Conservation (phyloP, 139 green algal species). For the Eudorina sp. region DNA sequence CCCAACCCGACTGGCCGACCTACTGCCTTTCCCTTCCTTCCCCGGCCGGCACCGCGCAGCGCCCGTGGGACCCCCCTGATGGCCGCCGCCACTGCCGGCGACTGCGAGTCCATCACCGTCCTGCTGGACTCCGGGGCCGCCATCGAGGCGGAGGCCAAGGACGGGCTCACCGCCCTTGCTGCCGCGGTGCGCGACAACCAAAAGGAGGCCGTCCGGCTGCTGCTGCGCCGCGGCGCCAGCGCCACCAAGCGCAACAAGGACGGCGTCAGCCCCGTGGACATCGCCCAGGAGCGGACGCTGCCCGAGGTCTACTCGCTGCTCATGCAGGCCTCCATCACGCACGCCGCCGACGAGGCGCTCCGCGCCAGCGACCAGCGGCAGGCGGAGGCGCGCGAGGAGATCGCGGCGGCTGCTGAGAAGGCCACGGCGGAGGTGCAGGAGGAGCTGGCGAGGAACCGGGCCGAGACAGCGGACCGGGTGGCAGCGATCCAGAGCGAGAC, state of each 20-base stretch:
- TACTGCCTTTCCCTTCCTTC: no score
- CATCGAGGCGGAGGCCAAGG: conserved; percentile 14
- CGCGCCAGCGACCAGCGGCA: conserved; percentile 19
- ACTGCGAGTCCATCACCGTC: conserved; percentile 36
- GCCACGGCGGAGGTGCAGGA: neutral
- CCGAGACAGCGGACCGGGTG: conserved; percentile 5
- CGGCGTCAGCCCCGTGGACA: neutral
- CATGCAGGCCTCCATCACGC: conserved; percentile 31
- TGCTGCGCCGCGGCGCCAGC: conserved; percentile 39
- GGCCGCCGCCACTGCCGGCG: conserved; percentile 7
- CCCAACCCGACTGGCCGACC: no score
- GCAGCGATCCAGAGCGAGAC: conserved; percentile 8
- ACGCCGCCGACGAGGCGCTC: conserved; percentile 30
- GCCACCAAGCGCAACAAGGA: conserved; percentile 24
- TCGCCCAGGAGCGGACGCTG: conserved; percentile 32
- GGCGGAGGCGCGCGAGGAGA: conserved; percentile 8
- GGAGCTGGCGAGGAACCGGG: neutral
- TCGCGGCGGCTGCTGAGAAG: conserved; percentile 19
- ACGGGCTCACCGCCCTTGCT: conserved; percentile 23
- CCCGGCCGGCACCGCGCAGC: no score
- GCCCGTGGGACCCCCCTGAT: conserved; percentile 30
- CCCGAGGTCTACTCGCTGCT: conserved; percentile 44
- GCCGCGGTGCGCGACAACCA: conserved; percentile 40
- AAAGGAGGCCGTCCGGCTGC: conserved; percentile 44
- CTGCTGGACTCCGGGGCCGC: conserved; percentile 20